Evolutionary conservation across 768 basidiomycete genomes (phyloP), one percentile per base, ranked within the genome.

Genomic region (Termitomyces sp.): DNA sequence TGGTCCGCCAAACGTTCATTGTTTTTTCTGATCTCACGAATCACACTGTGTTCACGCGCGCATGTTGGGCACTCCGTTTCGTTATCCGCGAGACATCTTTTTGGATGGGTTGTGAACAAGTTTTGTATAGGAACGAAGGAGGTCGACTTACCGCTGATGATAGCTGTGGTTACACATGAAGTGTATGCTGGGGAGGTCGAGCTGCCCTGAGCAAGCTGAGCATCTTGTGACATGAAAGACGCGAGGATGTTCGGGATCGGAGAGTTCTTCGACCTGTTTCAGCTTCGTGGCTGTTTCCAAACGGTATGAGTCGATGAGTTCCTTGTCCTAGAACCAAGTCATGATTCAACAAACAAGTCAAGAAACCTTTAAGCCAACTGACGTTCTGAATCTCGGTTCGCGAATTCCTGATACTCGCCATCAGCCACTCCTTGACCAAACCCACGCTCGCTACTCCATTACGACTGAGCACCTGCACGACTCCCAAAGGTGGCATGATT

Each of bases 101-200:
- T 61, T 26, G 53, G 32, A 52, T 58, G 24, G 7, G 20, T 32
- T 20, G 43, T 44, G 22, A 6, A 48, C 20, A 13, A 28, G 33
- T 36, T 33, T 33, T 58, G 28, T 24, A 55, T 20, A 52, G 32
- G 36, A 35, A 20, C 46, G 40, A 22, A 36, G 28, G 35, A 53
- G 54, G 35, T 50, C 20, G 2, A 57, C 72, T 68, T 73, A 92
- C 92, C 94, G 80, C 68, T 96, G 93, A 69, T 99, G 97, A 75
- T 92, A 98, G 60, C 92, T 94, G 69, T 98, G 97, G 65, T 88
- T 87, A 72, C 96, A 99, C 96, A 98, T 97, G 68, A 98, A 98
- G 71, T 98, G 95, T 6, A 98, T 80, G 62, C 85, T 89, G 0
- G 97, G 96, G 10, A 98, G 82, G 69, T 98, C 95, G 59, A 98